phyloP scores from a whole-genome alignment of 371 early-diverging fungal species.

The Apophysomyces ossiformis region DNA sequence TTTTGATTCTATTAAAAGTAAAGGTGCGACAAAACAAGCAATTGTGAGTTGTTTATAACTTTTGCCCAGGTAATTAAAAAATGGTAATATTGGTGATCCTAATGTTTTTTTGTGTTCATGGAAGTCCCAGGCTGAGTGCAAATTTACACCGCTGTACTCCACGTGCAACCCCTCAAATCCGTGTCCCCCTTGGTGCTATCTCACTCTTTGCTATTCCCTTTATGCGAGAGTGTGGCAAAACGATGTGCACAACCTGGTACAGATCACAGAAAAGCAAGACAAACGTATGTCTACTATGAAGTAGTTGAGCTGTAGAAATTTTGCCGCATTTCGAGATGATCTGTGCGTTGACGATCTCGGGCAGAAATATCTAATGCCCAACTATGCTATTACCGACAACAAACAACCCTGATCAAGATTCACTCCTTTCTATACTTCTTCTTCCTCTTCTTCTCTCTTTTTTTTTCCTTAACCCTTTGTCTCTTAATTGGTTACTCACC shows the following conservation, averaged over 20 bases:
- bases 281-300: neutral
- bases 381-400: neutral
- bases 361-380: neutral
- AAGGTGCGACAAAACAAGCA: neutral
- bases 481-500: neutral
- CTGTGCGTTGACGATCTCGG: conserved; percentile 3
- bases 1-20: conserved; percentile 6
- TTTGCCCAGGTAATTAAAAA: neutral
- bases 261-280: neutral
- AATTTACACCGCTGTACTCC: conserved; percentile 22
- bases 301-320: neutral
- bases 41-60: neutral
- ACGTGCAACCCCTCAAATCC: conserved; percentile 44
- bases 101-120: neutral
- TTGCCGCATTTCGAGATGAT: neutral
- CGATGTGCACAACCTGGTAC: neutral
- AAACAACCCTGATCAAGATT: conserved; percentile 5
- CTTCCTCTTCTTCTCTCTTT: neutral
- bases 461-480: neutral
- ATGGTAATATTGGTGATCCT: conserved; percentile 4
- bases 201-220: neutral
- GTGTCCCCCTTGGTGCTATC: conserved; percentile 15
- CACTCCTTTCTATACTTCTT: conserved; percentile 5
- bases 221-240: neutral
- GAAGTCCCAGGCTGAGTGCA: neutral